Evolutionary conservation across 345 rosid species (phyloP).

Genomic region (Hibiscus trionum): DNA sequence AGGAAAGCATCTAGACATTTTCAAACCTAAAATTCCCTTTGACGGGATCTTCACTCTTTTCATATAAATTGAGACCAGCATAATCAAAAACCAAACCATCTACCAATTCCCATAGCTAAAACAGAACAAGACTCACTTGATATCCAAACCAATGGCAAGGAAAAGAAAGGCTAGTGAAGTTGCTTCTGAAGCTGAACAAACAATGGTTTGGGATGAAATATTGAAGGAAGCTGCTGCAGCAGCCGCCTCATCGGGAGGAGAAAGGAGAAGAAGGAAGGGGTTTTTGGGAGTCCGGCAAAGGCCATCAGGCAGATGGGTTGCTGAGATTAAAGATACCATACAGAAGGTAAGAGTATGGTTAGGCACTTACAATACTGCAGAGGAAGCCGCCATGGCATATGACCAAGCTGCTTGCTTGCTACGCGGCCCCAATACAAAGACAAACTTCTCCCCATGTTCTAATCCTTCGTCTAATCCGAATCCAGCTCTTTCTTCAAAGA

Average conservation of each 20-base stretch:
- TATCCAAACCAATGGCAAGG: slow-evolving; percentile 34
- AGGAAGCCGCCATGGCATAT: slow-evolving; percentile 54
- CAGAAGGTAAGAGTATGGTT: slow-evolving; percentile 52
- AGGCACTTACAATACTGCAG: slow-evolving; percentile 46
- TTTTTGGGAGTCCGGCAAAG: slow-evolving; percentile 48
- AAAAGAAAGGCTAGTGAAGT: slow-evolving; percentile 36
- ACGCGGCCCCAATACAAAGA: slow-evolving; percentile 42
- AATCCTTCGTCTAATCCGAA: slow-evolving; percentile 15
- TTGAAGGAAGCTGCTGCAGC: slow-evolving; percentile 37
- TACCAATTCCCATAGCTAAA: background rate
- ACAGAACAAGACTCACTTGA: background rate
- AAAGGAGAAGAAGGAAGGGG: slow-evolving; percentile 35
- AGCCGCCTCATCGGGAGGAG: slow-evolving; percentile 25
- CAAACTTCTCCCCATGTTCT: slow-evolving; percentile 43
- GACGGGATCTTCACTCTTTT: slow-evolving; percentile 25
- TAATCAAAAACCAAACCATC: background rate
- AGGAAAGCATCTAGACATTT: slow-evolving; percentile 24
- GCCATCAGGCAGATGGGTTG: slow-evolving; percentile 58
- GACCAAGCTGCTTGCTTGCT: slow-evolving; percentile 57
- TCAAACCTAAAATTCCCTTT: slow-evolving; percentile 20
- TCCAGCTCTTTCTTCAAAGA: slow-evolving; percentile 46
- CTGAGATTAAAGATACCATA: slow-evolving; percentile 52
- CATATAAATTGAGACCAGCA: slow-evolving; percentile 19
- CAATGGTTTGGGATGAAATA: slow-evolving; percentile 43
- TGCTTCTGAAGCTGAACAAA: slow-evolving; percentile 14